These are phyloP conservation scores for Coemansia sp. DNA, from an alignment of 192 early-diverging fungal genomes.

Conservation along the genomic window DNA sequence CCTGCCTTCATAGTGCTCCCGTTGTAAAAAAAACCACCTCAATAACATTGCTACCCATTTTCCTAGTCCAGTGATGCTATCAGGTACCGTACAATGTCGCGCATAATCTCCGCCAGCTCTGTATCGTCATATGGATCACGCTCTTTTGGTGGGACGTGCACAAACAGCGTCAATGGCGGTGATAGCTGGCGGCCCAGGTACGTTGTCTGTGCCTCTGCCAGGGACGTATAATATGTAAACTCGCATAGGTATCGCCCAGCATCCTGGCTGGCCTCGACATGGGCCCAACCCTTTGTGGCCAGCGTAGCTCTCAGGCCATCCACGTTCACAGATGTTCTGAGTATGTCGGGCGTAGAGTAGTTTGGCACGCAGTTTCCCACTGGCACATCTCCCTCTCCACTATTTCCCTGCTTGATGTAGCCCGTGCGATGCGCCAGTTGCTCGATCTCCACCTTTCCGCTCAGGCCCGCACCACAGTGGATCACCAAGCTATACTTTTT, in stretches of 20 bases:
- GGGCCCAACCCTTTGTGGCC: slow-evolving; percentile 37
- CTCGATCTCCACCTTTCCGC: slow-evolving; percentile 51
- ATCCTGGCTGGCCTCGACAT: slow-evolving; percentile 38
- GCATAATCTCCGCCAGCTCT: slow-evolving; percentile 36
- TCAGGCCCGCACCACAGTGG: slow-evolving; percentile 55
- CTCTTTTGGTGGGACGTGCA: slow-evolving; percentile 48
- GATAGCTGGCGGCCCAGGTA: slow-evolving; percentile 8
- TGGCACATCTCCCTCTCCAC: slow-evolving; percentile 35
- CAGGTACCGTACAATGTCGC: slow-evolving; percentile 21
- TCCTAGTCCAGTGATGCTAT: not conserved
- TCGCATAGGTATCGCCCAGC: slow-evolving; percentile 63
- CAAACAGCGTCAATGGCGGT: slow-evolving; percentile 46
- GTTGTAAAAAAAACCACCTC: not conserved
- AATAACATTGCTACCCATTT: not conserved
- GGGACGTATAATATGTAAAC: slow-evolving; percentile 58
- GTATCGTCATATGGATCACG: slow-evolving; percentile 30
- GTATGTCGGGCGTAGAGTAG: slow-evolving; percentile 19
- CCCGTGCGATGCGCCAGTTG: slow-evolving; percentile 53
- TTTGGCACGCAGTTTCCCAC: slow-evolving; percentile 28
- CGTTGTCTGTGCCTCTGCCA: slow-evolving; percentile 32
- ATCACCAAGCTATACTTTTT: slow-evolving; percentile 51
- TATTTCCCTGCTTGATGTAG: slow-evolving; percentile 54
- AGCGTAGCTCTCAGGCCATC: slow-evolving; percentile 33
- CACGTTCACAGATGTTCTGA: slow-evolving; percentile 47
- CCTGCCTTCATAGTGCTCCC: slow-evolving; percentile 24